Evolutionary conservation across 2,329 filamentous ascomycete species (phyloP).

Genomic region (Camptophora hylomeconis): DNA sequence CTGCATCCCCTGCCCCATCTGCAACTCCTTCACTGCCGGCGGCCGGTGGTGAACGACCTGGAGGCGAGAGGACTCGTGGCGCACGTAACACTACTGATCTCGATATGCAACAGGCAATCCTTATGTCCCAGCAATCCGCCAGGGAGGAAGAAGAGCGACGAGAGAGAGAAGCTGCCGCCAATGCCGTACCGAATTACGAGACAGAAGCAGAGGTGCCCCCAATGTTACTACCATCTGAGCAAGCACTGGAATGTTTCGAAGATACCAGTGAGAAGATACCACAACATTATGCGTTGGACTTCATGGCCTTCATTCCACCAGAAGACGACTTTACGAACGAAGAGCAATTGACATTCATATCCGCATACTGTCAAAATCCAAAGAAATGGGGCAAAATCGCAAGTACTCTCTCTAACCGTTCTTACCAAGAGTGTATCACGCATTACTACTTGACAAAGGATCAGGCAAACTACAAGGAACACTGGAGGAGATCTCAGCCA

Average conservation of each 20-base stretch:
- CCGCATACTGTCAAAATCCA: constrained; percentile 34
- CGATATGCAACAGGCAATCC: constrained; percentile 35
- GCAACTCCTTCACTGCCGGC: constrained; percentile 18
- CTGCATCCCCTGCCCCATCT: constrained; percentile 22
- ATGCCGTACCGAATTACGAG: constrained; percentile 29
- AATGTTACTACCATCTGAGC: constrained; percentile 31
- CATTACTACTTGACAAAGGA: constrained; percentile 40
- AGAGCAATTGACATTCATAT: constrained; percentile 33
- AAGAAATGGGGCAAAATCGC: constrained; percentile 41
- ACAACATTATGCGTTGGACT: constrained; percentile 25
- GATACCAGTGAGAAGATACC: constrained; percentile 34
- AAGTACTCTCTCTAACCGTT: constrained; percentile 30
- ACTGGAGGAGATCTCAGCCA: constrained; percentile 32
- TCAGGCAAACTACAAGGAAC: constrained; percentile 37
- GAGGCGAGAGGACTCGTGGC: constrained; percentile 25
- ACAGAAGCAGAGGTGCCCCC: constrained; percentile 35
- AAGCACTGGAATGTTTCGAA: constrained; percentile 28
- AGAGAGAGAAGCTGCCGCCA: constrained; percentile 28
- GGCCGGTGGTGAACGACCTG: constrained; percentile 19
- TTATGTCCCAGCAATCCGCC: constrained; percentile 34
- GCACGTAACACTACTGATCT: constrained; percentile 37
- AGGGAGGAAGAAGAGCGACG: constrained; percentile 34
- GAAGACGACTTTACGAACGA: constrained; percentile 34
- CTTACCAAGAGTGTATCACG: constrained; percentile 35
- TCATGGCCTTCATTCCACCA: constrained; percentile 33